Evolutionary conservation across 257 asterid genomes (phyloP).

Genomic region (Agastache rugosa): DNA sequence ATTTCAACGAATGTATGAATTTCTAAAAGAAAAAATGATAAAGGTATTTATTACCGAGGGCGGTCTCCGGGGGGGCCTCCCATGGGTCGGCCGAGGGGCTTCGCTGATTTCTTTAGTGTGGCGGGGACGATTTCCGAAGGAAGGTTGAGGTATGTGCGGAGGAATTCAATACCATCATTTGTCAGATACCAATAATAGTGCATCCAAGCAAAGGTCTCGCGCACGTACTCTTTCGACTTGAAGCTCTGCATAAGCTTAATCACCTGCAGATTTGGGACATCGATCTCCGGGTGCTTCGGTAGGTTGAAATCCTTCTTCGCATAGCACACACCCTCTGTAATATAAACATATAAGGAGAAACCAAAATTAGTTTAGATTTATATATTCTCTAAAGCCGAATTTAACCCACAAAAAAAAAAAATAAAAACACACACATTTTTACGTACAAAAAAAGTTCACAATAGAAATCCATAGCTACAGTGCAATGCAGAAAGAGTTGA

Average conservation of each 20-base stretch:
- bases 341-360: not conserved
- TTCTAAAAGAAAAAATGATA: not conserved
- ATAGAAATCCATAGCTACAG: not conserved
- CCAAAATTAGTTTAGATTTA: no score
- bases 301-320: conserved; percentile 92
- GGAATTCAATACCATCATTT: conserved; percentile 91
- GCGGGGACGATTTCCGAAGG: conserved; percentile 97
- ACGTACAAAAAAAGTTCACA: not conserved
- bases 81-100: conserved; percentile 91
- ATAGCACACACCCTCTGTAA: conserved; percentile 84
- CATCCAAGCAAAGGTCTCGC: conserved; percentile 98
- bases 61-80: conserved; percentile 96
- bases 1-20: not conserved
- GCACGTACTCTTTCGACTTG: conserved; percentile 85
- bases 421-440: no score
- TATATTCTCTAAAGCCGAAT: no score
- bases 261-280: conserved; percentile 92
- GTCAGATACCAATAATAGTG: conserved; percentile 91
- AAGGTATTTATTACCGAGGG: conserved; percentile 64
- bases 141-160: conserved; percentile 81
- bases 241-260: conserved; percentile 99
- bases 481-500: not conserved
- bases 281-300: conserved; percentile 91
- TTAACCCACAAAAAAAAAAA: no score
- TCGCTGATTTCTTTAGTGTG: conserved; percentile 88